Percentiles rank a stretch among this genome's conserved stretches.
Evolutionary conservation across 495 filamentous ascomycete species (phyloP).

Genomic region (Tuber microsphaerosporum): DNA sequence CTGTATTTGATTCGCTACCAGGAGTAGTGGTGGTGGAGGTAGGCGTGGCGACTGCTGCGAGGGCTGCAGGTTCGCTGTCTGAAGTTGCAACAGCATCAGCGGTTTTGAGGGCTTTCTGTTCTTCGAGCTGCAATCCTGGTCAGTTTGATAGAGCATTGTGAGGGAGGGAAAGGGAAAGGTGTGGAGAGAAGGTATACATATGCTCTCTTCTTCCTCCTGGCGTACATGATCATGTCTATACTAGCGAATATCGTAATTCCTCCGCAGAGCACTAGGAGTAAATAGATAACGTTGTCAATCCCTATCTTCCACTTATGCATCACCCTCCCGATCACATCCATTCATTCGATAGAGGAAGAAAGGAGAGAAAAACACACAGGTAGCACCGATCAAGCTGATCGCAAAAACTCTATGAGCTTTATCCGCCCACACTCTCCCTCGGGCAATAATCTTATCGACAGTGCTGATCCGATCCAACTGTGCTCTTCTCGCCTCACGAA

Average conservation of each 20-base stretch:
- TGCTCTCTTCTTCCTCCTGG: constrained; percentile 55
- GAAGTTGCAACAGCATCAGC: constrained; percentile 21
- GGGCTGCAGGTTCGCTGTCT: constrained; percentile 42
- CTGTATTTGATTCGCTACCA: constrained; percentile 10
- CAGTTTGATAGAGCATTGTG: neutral
- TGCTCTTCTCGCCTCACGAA: constrained; percentile 68
- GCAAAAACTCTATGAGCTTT: constrained; percentile 72
- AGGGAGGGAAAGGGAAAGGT: neutral
- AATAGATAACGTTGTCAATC: constrained; percentile 17
- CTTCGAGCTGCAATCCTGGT: constrained; percentile 21
- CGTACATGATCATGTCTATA: constrained; percentile 79
- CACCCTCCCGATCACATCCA: neutral
- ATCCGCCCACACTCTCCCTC: constrained; percentile 70
- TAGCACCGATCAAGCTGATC: constrained; percentile 65
- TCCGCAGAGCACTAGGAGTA: constrained; percentile 56
- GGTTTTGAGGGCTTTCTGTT: constrained; percentile 9
- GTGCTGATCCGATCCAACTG: constrained; percentile 53
- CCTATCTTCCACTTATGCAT: constrained; percentile 1
- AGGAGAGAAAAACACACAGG: constrained; percentile 53
- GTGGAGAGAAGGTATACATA: constrained; percentile 10
- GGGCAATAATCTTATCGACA: constrained; percentile 62
- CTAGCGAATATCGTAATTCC: constrained; percentile 72
- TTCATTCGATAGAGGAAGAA: neutral
- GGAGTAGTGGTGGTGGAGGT: constrained; percentile 26
- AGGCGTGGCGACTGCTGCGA: constrained; percentile 18